Percentiles rank a stretch among this genome's conserved stretches.
Conservation (phyloP, 2,329 filamentous ascomycete genomes). For the Parafenestella ontariensis region DNA sequence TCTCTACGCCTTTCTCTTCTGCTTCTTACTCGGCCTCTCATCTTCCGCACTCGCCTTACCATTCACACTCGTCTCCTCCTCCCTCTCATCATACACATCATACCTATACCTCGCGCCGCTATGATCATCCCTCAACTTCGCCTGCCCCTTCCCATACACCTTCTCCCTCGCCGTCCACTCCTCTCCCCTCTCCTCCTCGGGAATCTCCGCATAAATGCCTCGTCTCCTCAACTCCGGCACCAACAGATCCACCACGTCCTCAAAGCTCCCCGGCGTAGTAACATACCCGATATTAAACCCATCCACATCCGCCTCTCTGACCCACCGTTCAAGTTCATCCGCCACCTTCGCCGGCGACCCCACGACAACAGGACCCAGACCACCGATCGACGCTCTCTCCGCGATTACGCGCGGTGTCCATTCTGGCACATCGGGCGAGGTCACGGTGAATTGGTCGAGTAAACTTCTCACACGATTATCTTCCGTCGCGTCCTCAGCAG, state of each 20-base stretch:
- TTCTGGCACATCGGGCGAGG: constrained; percentile 34
- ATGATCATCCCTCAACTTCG: constrained; percentile 65
- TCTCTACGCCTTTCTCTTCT: background rate
- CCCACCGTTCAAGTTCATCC: constrained; percentile 56
- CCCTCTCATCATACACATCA: constrained; percentile 3
- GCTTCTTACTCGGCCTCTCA: background rate
- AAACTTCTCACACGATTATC: constrained; percentile 50
- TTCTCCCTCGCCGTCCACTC: constrained; percentile 59
- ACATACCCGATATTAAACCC: constrained; percentile 50
- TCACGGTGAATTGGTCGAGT: constrained; percentile 44
- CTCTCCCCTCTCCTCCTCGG: constrained; percentile 25
- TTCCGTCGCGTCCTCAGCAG: constrained; percentile 61
- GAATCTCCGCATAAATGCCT: constrained; percentile 35
- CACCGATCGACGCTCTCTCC: constrained; percentile 69
- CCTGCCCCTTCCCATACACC: constrained; percentile 67
- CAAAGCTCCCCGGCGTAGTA: constrained; percentile 52
- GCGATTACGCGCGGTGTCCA: constrained; percentile 42
- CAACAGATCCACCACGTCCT: constrained; percentile 47
- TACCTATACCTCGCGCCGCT: background rate
- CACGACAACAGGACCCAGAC: constrained; percentile 25
- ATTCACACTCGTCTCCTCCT: background rate
- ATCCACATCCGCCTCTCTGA: constrained; percentile 52
- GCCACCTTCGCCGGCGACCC: constrained; percentile 51
- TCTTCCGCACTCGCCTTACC: background rate
- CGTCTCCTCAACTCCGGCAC: constrained; percentile 47